Base-by-base conservation (phyloP, 768 basidiomycete species). In the Agaricus bisporus region DNA sequence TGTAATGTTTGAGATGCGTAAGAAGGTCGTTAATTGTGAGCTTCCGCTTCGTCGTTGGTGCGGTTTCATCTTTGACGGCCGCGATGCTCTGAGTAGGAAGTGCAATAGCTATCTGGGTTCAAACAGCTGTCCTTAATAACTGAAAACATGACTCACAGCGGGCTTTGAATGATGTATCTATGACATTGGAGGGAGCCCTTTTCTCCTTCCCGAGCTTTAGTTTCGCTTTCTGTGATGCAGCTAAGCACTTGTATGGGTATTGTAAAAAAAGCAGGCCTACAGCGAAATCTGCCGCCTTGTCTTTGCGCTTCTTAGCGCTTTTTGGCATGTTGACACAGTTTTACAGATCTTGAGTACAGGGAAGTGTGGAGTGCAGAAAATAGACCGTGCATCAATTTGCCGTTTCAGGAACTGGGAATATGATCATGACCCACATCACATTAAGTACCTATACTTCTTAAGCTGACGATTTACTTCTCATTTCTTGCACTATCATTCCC, bases 181-280 rank as follows among this genome's bases (percentile, higher is more conserved):
- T 81, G 5, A 82, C 90, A 77, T 98, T 98, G 43, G 72, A 77
- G 9, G 93, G 76, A 9, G 73, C 65, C 61, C 87, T 81, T 68
- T 95, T 98, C 41, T 91, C 93, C 67, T 95, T 99, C 35, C 95
- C 95, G 47, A 99, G 88, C 69, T 97, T 99, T 36, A 97, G 77
- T 68, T 90, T 98, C 22, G 91, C 84, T 91, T 94, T 98, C 92
- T 98, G 17, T 4, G 11, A 11, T 17, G n/a, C 20, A 28, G n/a
- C 25, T 36, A 36, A 55, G 25, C n/a, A 47, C 17, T 22, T 29
- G 26, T 54, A 38, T 20, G 38, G 41, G 47, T 32, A 20, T 5
- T 11, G 18, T n/a, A 44, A 12, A 39, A n/a, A 17, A 64, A 12
- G n/a, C 37, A 28, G 17, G 29, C 72, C 54, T 66, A 90, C 92